Conservation (phyloP, 1,284 basidiomycete species). For the Melampsora americana region DNA sequence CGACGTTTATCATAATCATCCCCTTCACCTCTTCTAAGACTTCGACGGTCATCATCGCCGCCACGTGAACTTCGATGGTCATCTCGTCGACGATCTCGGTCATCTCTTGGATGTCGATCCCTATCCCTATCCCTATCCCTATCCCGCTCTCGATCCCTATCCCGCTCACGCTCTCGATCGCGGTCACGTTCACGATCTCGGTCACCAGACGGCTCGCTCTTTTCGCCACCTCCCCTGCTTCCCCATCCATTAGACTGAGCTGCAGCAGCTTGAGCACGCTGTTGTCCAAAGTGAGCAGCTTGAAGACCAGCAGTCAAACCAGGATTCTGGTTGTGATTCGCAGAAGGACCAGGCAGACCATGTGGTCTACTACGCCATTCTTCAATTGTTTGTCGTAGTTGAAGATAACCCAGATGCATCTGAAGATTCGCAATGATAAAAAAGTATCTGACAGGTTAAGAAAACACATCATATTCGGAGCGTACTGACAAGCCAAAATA, state of each 20-base stretch:
- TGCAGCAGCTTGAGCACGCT: slow-evolving; percentile 27
- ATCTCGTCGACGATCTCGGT: slow-evolving; percentile 18
- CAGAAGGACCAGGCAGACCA: slow-evolving; percentile 23
- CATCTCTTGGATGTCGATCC: slow-evolving; percentile 14
- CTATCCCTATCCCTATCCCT: slow-evolving; percentile 24
- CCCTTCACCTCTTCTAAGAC: slow-evolving; percentile 15
- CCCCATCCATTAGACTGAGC: slow-evolving; percentile 23
- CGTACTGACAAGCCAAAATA: background rate
- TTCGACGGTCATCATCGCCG: slow-evolving; percentile 14
- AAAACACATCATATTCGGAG: background rate
- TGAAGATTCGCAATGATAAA: slow-evolving; percentile 53
- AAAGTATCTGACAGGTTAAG: background rate
- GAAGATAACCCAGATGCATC: slow-evolving; percentile 99
- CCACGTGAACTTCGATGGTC: slow-evolving; percentile 5
- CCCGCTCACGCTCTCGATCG: slow-evolving; percentile 23
- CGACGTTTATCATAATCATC: slow-evolving; percentile 39
- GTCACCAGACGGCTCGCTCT: background rate
- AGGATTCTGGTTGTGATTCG: slow-evolving; percentile 17
- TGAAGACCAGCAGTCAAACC: slow-evolving; percentile 42
- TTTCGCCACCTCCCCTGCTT: slow-evolving; percentile 21
- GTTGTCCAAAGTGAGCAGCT: slow-evolving; percentile 42
- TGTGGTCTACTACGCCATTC: slow-evolving; percentile 59
- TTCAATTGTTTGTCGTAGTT: slow-evolving; percentile 84
- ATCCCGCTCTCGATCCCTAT: slow-evolving; percentile 22
- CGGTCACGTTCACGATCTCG: slow-evolving; percentile 28